Percentiles rank a stretch among this genome's conserved stretches.
Conservation (phyloP, 2,329 filamentous ascomycete species). For the Didymella pomorum region DNA sequence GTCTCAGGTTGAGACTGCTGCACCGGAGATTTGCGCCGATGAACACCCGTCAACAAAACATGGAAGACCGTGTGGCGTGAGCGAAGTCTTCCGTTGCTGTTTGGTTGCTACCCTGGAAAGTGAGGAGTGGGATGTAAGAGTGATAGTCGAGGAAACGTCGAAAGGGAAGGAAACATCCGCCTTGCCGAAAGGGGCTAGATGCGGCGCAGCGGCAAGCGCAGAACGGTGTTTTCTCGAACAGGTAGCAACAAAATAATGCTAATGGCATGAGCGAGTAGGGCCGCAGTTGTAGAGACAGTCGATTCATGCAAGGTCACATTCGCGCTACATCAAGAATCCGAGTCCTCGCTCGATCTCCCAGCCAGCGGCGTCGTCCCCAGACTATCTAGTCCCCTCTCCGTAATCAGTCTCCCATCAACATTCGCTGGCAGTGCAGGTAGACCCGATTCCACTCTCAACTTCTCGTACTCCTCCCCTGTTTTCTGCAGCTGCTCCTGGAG, state of each 20-base stretch:
- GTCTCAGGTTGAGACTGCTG: no score
- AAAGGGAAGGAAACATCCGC: no score
- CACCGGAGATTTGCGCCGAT: no score
- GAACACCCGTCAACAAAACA: no score
- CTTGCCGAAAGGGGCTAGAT: not conserved
- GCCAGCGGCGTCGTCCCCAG: conserved; percentile 47
- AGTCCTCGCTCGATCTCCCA: conserved; percentile 33
- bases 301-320: not conserved
- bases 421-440: conserved; percentile 47
- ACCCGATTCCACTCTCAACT: conserved; percentile 60
- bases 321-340: conserved; percentile 1
- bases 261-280: not conserved
- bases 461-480: conserved; percentile 75
- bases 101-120: no score
- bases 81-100: no score
- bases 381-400: conserved; percentile 48
- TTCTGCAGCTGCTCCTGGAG: conserved; percentile 83
- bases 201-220: no score
- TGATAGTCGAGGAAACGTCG: not conserved
- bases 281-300: not conserved
- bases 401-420: conserved; percentile 41
- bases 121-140: no score
- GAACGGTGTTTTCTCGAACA: no score
- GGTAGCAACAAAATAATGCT: no score
- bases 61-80: no score